These are phyloP conservation scores for Babesia caballi DNA, from an alignment of 169 alveolate species.

Conservation along the genomic window DNA sequence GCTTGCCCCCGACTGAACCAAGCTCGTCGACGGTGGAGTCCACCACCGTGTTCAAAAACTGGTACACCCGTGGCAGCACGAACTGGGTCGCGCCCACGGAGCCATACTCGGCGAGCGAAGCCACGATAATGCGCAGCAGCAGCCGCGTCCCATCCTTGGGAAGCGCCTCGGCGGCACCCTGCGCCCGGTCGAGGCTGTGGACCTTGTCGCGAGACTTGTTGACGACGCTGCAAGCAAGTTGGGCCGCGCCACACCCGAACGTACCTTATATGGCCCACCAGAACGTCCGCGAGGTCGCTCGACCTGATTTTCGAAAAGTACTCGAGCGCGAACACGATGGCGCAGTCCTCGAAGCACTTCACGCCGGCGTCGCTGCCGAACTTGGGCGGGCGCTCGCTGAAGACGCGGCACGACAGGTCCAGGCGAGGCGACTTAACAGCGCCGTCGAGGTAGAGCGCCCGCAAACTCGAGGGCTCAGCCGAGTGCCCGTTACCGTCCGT, in stretches of 20 bases:
- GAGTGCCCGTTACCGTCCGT: not conserved
- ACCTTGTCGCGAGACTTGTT: not conserved
- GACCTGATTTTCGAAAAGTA: constrained; percentile 31
- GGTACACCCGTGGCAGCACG: constrained; percentile 47
- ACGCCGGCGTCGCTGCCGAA: constrained; percentile 6
- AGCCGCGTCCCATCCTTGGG: constrained; percentile 32
- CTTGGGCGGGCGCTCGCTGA: not conserved
- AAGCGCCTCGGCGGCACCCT: not conserved
- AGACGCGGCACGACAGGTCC: constrained; percentile 7
- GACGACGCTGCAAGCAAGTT: not conserved
- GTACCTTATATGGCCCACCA: constrained; percentile 27
- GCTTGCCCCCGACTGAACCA: not conserved
- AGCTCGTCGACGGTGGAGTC: not conserved
- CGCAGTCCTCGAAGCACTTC: constrained; percentile 30
- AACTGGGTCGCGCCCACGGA: constrained; percentile 43
- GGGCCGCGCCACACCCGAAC: not conserved
- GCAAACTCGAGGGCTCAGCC: not conserved
- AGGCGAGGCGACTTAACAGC: not conserved
- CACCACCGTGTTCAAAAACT: constrained; percentile 23
- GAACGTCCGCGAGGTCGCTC: constrained; percentile 29
- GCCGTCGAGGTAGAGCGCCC: not conserved
- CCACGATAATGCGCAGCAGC: constrained; percentile 19
- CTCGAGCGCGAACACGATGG: constrained; percentile 26
- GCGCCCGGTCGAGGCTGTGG: not conserved
- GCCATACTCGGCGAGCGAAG: constrained; percentile 46